Evolutionary conservation across 2,329 filamentous ascomycete genomes (phyloP).

Genomic region (Huntiella moniliformis): DNA sequence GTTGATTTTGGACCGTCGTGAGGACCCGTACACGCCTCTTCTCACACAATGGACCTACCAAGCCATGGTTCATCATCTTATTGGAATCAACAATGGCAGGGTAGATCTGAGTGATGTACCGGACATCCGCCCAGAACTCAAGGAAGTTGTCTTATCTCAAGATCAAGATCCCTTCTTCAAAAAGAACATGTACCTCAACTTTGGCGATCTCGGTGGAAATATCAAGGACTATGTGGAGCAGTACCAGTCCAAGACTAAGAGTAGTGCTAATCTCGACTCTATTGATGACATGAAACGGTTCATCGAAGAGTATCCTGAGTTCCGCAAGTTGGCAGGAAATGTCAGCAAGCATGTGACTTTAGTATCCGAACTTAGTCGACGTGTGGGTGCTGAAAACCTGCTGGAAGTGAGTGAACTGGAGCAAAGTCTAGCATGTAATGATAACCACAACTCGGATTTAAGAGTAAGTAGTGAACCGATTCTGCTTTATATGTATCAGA

Average conservation of each 20-base stretch:
- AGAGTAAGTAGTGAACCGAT: conserved; percentile 36
- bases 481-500: no score
- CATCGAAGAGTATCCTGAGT: conserved; percentile 96
- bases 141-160: conserved; percentile 85
- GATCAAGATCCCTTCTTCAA: conserved; percentile 98
- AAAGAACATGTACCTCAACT: conserved; percentile 98
- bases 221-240: conserved; percentile 98
- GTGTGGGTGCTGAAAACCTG: conserved; percentile 67
- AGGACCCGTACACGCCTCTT: conserved; percentile 85
- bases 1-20: conserved; percentile 73
- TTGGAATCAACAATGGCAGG: conserved; percentile 88
- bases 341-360: conserved; percentile 97
- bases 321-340: conserved; percentile 88
- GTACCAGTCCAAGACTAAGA: conserved; percentile 95
- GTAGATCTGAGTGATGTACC: conserved; percentile 74
- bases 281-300: conserved; percentile 99
- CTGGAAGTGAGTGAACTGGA: conserved; percentile 96
- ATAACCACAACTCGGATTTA: conserved; percentile 81
- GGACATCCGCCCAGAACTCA: conserved; percentile 69
- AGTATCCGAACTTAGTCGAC: conserved; percentile 78
- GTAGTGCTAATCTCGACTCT: conserved; percentile 85
- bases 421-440: conserved; percentile 90
- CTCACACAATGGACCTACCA: conserved; percentile 98
- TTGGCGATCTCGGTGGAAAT: conserved; percentile 83
- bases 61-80: conserved; percentile 95